Evolutionary conservation across 2,329 filamentous ascomycete genomes (phyloP), one percentile per base, ranked within the genome.

Genomic region (Cadophora sp.): DNA sequence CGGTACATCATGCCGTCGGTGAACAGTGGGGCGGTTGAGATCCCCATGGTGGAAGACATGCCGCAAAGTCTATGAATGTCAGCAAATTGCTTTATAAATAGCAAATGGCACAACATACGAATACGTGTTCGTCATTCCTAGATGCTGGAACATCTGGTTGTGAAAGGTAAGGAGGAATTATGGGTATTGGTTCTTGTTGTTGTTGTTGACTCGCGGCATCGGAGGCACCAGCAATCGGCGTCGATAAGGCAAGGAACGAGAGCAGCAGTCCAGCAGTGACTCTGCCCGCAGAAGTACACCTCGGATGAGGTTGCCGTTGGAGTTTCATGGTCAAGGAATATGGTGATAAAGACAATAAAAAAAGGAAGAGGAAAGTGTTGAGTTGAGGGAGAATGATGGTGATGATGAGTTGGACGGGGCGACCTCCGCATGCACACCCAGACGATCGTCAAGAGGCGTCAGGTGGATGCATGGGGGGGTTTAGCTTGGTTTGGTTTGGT

Each of bases 31-130:
- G 73, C 97, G 87, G 72, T 86, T 82, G 78, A 95, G 87, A 48
- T 93, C 91, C 66, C 95, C 95, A 80, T 97, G 94, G 78, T 97
- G 94, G 80, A 93, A 96, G 75, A 98, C 90, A 80, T 99, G 95
- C 74, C 93, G 90, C 65, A 99, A 86, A 7, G 85, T 89, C 81
- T 85, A 48, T 43, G 65, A 39, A 59, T 27, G 64, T 73, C 55
- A 74, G 72, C 48, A 58, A 59, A 45, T 24, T 39, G 9, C 16
- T 2, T 53, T 39, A 14, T 5, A 61, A 6, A 43, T 39, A 14
- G 22, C 59, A 30, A n/a, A 51, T 33, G 76, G 6, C 4, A 47
- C n/a, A n/a, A 16, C 80, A 71, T 76, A 84, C 82, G 73, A 90
- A 89, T 43, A 81, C 80, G 73, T 89, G 87, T 9, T 88, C 70